Evolutionary conservation across 129 eudicot species (phyloP).

Genomic region (Centrapalus pauciflorus): DNA sequence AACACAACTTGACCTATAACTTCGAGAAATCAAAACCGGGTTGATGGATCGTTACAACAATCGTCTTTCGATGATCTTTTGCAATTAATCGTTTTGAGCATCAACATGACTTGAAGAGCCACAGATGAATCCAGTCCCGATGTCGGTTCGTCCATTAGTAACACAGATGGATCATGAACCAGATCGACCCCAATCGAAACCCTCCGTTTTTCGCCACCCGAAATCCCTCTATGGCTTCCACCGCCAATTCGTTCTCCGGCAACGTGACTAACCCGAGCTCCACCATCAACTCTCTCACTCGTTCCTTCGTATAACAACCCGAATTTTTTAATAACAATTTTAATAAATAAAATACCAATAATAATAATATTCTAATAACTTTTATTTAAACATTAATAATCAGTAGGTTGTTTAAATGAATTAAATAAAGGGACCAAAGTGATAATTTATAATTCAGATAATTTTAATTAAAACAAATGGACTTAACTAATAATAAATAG

Average conservation of each 20-base stretch:
- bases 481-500: no score
- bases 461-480: no score
- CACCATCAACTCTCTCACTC: slow-evolving; percentile 28
- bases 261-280: slow-evolving; percentile 49
- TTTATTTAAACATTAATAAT: no score
- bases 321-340: no score
- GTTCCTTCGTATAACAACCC: no score
- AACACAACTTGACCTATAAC: slow-evolving; percentile 33
- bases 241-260: slow-evolving; percentile 27
- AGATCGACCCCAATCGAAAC: slow-evolving; percentile 48
- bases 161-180: slow-evolving; percentile 43
- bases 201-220: slow-evolving; percentile 58
- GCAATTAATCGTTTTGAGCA: slow-evolving; percentile 41
- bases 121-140: slow-evolving; percentile 51
- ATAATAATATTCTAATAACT: no score
- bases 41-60: slow-evolving; percentile 47
- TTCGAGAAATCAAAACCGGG: slow-evolving; percentile 53
- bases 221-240: slow-evolving; percentile 33
- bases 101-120: slow-evolving; percentile 44
- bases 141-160: slow-evolving; percentile 51
- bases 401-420: no score
- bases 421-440: no score
- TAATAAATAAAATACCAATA: no score
- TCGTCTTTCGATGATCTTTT: slow-evolving; percentile 46
- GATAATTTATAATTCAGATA: no score